Conservation (phyloP, 495 filamentous ascomycete genomes). For the Bathelium albidoporum region DNA sequence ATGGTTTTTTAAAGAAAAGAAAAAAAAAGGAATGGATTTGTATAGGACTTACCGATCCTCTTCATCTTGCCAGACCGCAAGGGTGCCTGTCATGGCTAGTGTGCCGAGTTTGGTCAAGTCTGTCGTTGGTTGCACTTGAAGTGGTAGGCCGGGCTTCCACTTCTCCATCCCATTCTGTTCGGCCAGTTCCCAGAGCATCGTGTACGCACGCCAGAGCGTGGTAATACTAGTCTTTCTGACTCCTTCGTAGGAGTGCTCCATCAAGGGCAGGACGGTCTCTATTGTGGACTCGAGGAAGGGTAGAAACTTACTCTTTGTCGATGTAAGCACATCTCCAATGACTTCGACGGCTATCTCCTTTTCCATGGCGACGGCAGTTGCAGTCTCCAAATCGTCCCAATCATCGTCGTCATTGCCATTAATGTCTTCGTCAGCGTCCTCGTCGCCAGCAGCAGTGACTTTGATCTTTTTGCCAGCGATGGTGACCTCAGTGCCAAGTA, state of each 20-base stretch:
- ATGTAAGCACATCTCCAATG: slow-evolving; percentile 79
- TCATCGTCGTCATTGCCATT: slow-evolving; percentile 60
- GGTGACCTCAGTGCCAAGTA: slow-evolving; percentile 65
- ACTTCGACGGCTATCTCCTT: slow-evolving; percentile 97
- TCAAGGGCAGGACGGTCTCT: slow-evolving; percentile 64
- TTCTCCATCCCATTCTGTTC: slow-evolving; percentile 67
- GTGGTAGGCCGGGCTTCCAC: slow-evolving; percentile 81
- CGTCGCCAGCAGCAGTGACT: slow-evolving; percentile 44
- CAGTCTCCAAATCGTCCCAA: slow-evolving; percentile 71
- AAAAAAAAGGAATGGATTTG: slow-evolving; percentile 28
- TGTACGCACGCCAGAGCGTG: slow-evolving; percentile 87
- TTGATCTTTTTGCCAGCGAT: slow-evolving; percentile 77
- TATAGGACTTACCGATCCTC: slow-evolving; percentile 66
- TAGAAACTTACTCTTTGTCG: slow-evolving; percentile 64
- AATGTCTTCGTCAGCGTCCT: slow-evolving; percentile 25
- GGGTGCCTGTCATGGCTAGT: slow-evolving; percentile 72
- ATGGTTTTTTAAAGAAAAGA: no score
- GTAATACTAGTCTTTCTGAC: slow-evolving; percentile 82
- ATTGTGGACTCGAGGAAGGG: slow-evolving; percentile 90
- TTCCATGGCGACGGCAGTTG: slow-evolving; percentile 82
- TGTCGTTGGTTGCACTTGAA: slow-evolving; percentile 62
- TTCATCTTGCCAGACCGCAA: slow-evolving; percentile 80
- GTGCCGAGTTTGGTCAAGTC: slow-evolving; percentile 80
- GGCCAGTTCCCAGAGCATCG: slow-evolving; percentile 80
- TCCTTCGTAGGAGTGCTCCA: slow-evolving; percentile 85